A percentile compares a stretch with the other conserved stretches of the same genome.
Conservation (phyloP, 2,329 filamentous ascomycete species). For the Colletotrichum lentis region DNA sequence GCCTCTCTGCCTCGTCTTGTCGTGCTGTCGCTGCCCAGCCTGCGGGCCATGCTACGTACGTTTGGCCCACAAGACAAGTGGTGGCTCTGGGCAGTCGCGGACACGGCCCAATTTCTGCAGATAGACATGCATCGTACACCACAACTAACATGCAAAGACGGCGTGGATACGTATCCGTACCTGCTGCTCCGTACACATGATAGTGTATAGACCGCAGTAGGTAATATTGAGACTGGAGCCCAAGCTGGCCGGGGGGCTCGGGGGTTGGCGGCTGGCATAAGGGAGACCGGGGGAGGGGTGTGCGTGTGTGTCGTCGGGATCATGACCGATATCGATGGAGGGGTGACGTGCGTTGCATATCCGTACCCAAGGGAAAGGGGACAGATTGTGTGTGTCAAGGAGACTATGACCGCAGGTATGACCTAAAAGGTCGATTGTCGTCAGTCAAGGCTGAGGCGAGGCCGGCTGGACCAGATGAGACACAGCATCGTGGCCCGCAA, state of each 20-base stretch:
- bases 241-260: not conserved
- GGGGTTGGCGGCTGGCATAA: slow-evolving; percentile 1
- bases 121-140: slow-evolving; percentile 5
- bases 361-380: slow-evolving; percentile 6
- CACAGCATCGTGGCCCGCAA: slow-evolving; percentile 21
- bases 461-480: slow-evolving; percentile 5
- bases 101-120: slow-evolving; percentile 19
- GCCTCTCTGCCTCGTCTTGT: slow-evolving; percentile 4
- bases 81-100: not conserved
- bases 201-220: slow-evolving; percentile 9
- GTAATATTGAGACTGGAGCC: slow-evolving; percentile 22
- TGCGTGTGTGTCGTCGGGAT: not conserved
- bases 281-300: slow-evolving; percentile 13
- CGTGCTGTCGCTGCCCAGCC: not conserved
- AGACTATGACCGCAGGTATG: no score
- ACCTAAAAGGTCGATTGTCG: not conserved
- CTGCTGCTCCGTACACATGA: slow-evolving; percentile 6
- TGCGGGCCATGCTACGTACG: slow-evolving; percentile 15
- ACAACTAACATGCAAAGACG: slow-evolving; percentile 4
- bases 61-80: not conserved
- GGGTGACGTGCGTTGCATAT: not conserved
- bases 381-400: not conserved
- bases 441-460: not conserved
- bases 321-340: not conserved
- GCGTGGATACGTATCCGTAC: slow-evolving; percentile 1